A percentile compares a stretch with the other conserved stretches of the same genome.
These are phyloP conservation scores for Pythium aquatile DNA, from an alignment of 352 stramenopile species.

Conservation along the genomic window DNA sequence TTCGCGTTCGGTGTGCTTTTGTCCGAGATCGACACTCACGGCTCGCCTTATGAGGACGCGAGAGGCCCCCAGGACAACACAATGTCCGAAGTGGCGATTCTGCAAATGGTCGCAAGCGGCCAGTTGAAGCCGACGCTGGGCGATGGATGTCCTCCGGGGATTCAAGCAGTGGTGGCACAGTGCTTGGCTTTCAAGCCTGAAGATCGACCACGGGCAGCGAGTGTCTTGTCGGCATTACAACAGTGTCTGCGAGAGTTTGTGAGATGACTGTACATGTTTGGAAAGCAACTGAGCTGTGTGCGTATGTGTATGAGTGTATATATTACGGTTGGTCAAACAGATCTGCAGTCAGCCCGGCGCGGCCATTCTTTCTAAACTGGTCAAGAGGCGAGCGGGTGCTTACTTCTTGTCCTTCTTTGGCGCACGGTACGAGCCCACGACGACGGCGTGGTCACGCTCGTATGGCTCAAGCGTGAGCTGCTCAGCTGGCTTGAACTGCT, in stretches of 20 bases:
- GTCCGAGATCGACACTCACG: slow-evolving; percentile 61
- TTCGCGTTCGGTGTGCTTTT: slow-evolving; percentile 53
- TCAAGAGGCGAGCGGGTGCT: neutral
- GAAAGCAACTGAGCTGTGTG: neutral
- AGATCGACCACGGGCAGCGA: slow-evolving; percentile 21
- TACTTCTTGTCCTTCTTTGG: slow-evolving; percentile 40
- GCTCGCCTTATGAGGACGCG: slow-evolving; percentile 43
- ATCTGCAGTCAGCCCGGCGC: slow-evolving; percentile 3
- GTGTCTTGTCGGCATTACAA: slow-evolving; percentile 20
- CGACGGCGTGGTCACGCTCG: slow-evolving; percentile 98
- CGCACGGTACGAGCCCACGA: slow-evolving; percentile 94
- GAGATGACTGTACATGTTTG: neutral
- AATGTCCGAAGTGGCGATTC: slow-evolving; percentile 31
- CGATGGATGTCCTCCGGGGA: slow-evolving; percentile 11
- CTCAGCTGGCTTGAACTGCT: slow-evolving; percentile 99
- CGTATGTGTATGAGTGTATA: slow-evolving; percentile 19
- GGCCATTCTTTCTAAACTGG: slow-evolving; percentile 14
- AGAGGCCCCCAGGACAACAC: slow-evolving; percentile 23
- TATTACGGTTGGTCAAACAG: slow-evolving; percentile 24
- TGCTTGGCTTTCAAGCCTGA: slow-evolving; percentile 27
- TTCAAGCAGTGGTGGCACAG: slow-evolving; percentile 16
- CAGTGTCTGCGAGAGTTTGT: neutral
- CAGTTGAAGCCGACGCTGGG: slow-evolving; percentile 22
- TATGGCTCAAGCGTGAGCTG: slow-evolving; percentile 99
- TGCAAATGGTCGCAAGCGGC: slow-evolving; percentile 34